A percentile compares a stretch with the other conserved stretches of the same genome.
These are phyloP conservation scores for Triadica sebifera DNA, from an alignment of 345 rosid genomes.

Conservation along the genomic window DNA sequence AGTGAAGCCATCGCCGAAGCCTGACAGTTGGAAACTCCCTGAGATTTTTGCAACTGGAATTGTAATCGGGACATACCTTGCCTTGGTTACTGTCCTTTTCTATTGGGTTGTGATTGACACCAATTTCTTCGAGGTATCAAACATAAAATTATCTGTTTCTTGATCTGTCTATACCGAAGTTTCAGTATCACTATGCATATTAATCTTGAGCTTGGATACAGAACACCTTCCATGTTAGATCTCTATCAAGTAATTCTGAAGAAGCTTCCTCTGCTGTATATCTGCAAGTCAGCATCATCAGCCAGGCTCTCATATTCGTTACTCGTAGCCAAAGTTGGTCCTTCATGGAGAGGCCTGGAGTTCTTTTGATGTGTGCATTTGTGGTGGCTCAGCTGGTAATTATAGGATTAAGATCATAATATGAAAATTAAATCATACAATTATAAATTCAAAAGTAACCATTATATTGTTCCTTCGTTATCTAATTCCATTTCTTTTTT, in stretches of 20 bases:
- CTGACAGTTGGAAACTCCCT: conserved; percentile 91
- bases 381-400: conserved; percentile 83
- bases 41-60: conserved; percentile 90
- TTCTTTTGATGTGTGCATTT: conserved; percentile 76
- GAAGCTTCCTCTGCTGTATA: conserved; percentile 81
- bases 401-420: too few relatives aligned
- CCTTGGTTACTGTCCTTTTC: conserved; percentile 77
- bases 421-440: too few relatives aligned
- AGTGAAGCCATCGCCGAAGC: conserved; percentile 85
- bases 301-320: conserved; percentile 96
- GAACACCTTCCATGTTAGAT: conserved; percentile 64
- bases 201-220: conserved; percentile 28
- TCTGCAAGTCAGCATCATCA: conserved; percentile 95
- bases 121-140: conserved; percentile 81
- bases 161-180: not conserved
- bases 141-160: not conserved
- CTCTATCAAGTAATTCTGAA: conserved; percentile 51
- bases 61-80: conserved; percentile 92
- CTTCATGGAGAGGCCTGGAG: conserved; percentile 77
- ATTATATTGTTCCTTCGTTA: too few relatives aligned
- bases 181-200: not conserved
- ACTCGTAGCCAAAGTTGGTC: conserved; percentile 96
- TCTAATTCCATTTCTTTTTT: not conserved
- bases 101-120: conserved; percentile 78
- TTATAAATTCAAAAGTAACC: too few relatives aligned